These are phyloP conservation scores for Leccinum variabile DNA, from an alignment of 1,284 basidiomycete species.

Conservation along the genomic window DNA sequence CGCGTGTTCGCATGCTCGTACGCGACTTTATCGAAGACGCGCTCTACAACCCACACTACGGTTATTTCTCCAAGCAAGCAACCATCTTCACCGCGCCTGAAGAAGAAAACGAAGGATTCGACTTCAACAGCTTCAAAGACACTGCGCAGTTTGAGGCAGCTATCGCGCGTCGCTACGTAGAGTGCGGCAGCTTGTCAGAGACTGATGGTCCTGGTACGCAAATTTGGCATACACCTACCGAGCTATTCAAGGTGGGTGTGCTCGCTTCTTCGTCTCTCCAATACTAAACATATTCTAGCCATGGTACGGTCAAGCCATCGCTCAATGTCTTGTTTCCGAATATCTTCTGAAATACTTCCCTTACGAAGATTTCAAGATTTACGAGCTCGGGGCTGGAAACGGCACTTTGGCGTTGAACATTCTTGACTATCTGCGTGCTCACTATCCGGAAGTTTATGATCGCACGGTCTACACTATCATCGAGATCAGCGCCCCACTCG, in stretches of 20 bases:
- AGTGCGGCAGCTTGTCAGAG: conserved; percentile 58
- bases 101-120: conserved; percentile 50
- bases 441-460: conserved; percentile 90
- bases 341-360: conserved; percentile 95
- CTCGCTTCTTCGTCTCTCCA: conserved; percentile 9
- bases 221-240: conserved; percentile 99
- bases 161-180: conserved; percentile 74
- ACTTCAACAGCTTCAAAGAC: conserved; percentile 72
- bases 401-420: conserved; percentile 91
- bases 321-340: conserved; percentile 84
- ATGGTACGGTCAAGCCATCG: conserved; percentile 90
- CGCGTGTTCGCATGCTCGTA: conserved; percentile 88
- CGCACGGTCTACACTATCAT: conserved; percentile 90
- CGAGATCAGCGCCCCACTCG: conserved; percentile 86
- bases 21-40: conserved; percentile 98
- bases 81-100: conserved; percentile 79
- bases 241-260: conserved; percentile 87
- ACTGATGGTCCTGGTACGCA: conserved; percentile 80
- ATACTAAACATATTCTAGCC: conserved; percentile 54
- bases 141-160: conserved; percentile 79
- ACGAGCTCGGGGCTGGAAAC: conserved; percentile 98
- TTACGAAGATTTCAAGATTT: conserved; percentile 92
- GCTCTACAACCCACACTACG: conserved; percentile 96
- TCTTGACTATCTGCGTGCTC: conserved; percentile 74
- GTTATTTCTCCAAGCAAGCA: conserved; percentile 93